Conservation (phyloP, 2,329 filamentous ascomycete genomes). For the Dactylellina cionopaga region DNA sequence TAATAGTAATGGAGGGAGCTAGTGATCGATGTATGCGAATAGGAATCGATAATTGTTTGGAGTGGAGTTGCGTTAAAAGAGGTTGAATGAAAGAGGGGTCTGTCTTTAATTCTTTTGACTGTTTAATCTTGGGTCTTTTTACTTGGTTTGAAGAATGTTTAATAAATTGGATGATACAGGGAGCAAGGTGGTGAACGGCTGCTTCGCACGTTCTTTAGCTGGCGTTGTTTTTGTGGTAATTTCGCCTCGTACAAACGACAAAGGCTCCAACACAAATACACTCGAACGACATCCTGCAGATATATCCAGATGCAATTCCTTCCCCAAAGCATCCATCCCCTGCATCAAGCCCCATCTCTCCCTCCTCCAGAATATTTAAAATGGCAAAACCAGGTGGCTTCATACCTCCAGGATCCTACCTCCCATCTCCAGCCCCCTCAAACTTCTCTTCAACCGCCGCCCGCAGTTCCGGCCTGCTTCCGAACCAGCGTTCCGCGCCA, state of each 20-base stretch:
- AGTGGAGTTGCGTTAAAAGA: no score
- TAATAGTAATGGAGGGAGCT: no score
- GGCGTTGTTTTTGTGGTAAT: conserved; percentile 47
- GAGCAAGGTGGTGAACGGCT: not conserved
- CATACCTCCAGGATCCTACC: conserved; percentile 35
- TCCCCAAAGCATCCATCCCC: not conserved
- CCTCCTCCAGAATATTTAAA: not conserved
- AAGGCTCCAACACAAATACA: conserved; percentile 29
- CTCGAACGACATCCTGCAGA: not conserved
- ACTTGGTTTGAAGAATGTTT: not conserved
- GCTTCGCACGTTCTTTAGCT: no score
- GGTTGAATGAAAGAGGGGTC: no score
- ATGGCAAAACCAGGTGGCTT: conserved; percentile 46
- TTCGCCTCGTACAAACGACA: conserved; percentile 9
- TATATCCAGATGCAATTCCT: not conserved
- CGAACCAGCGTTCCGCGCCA: conserved; percentile 39
- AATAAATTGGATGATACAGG: not conserved
- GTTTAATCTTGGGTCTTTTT: no score
- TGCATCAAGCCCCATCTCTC: not conserved
- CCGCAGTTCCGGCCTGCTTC: conserved; percentile 36
- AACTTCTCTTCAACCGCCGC: conserved; percentile 42
- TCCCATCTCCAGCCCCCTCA: conserved; percentile 40
- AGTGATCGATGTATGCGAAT: no score
- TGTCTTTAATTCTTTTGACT: no score
- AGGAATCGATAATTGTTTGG: no score